phyloP scores from a whole-genome alignment of 345 rosid genomes.

The Cardamine occulta region DNA sequence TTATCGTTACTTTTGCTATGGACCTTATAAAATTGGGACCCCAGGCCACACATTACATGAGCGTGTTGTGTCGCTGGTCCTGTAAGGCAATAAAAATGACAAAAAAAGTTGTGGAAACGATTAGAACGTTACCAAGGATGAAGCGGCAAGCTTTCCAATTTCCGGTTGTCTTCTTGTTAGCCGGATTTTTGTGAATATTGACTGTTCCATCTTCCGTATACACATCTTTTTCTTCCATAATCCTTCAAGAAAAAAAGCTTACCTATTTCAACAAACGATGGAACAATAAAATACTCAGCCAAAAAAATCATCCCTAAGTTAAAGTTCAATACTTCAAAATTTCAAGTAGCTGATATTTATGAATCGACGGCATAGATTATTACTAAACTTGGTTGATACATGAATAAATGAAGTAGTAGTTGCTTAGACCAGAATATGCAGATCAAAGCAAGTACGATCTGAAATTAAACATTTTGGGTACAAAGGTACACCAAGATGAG shows the following conservation, averaged over 20 bases:
- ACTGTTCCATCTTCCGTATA: slow-evolving; percentile 81
- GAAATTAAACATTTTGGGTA: slow-evolving; percentile 15
- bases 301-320: neutral
- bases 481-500: neutral
- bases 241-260: neutral
- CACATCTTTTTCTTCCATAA: slow-evolving; percentile 65
- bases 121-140: slow-evolving; percentile 65
- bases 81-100: neutral
- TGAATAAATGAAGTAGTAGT: neutral
- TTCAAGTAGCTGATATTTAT: neutral
- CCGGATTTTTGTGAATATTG: slow-evolving; percentile 74
- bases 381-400: neutral
- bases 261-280: slow-evolving; percentile 1
- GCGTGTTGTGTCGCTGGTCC: neutral
- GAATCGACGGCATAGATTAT: neutral
- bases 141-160: slow-evolving; percentile 93
- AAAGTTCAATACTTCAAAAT: neutral
- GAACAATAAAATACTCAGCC: neutral
- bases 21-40: neutral
- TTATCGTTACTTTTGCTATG: neutral
- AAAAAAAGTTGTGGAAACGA: neutral
- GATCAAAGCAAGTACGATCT: neutral
- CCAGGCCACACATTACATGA: neutral
- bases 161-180: slow-evolving; percentile 71
- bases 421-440: neutral